Evolutionary conservation across 257 asterid species (phyloP), one percentile per base, ranked within the genome.

Genomic region (Paraleonurus japonicus): DNA sequence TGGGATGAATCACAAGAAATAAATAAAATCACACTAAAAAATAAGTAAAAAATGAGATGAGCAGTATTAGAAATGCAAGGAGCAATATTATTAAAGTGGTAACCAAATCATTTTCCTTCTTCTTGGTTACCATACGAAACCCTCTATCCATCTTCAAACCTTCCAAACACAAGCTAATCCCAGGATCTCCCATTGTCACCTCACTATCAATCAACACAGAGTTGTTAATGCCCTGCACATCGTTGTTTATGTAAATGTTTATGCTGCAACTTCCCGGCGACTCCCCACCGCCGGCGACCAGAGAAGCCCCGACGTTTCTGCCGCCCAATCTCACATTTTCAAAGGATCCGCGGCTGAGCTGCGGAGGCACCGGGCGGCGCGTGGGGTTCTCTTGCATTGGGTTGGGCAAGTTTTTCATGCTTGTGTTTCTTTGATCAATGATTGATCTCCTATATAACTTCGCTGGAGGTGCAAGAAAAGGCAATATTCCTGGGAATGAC

Each of bases 181-280:
- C 96, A 19, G 80, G 85, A 71, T 90, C 95, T 24, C 94, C 88
- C 77, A 88, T 81, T 33, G 58, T 83, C 76, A 90, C 92, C 17
- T 77, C 78, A 76, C 96, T 84, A 4, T 85, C 98, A 7, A 89
- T 15, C 82, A 94, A 53, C 22, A 89, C 69, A 17, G 96, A 94
- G 83, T 94, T 86, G 85, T 83, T 90, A 19, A 89, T 84, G 0
- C 96, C 98, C 48, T 89, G 87, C 7, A 86, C 77, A 53, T 89
- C 87, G 57, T 86, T 94, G 89, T 82, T 89, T 35, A 89, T 69
- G 70, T 90, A 90, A 4, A 94, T 89, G 73, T 87, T 85, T 68
- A 89, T 73, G 83, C 84, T 81, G 85, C 92, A 87, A 32, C 94
- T 77, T 1, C 83, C 86, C 4, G 61, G 67, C 1, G 83, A 53